Conservation (phyloP, 345 rosid genomes). For the Citrus sinensis region DVS_A1.0 CM039161.1:7036001-7036500, state of each 20-base stretch:
- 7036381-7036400: no score
- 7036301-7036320: not conserved
- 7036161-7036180: slow-evolving; percentile 42
- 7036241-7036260: slow-evolving; percentile 29
- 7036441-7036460: no score
- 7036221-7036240: slow-evolving; percentile 12
- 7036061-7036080: slow-evolving; percentile 20
- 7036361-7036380: not conserved
- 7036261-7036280: not conserved
- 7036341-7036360: not conserved
- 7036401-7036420: no score
- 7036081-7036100: slow-evolving; percentile 33
- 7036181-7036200: slow-evolving; percentile 25
- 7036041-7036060: not conserved
- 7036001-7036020: not conserved
- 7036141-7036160: slow-evolving; percentile 28
- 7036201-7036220: not conserved
- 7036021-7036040: slow-evolving; percentile 13
- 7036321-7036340: not conserved
- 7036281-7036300: slow-evolving; percentile 9
- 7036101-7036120: slow-evolving; percentile 25
- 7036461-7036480: no score
- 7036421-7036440: no score
- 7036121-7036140: slow-evolving; percentile 35
- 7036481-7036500: no score